A percentile compares a stretch with the other conserved stretches of the same genome.
Evolutionary conservation across 139 green algal genomes (phyloP).

Genomic region (Chlorella sp.): DNA sequence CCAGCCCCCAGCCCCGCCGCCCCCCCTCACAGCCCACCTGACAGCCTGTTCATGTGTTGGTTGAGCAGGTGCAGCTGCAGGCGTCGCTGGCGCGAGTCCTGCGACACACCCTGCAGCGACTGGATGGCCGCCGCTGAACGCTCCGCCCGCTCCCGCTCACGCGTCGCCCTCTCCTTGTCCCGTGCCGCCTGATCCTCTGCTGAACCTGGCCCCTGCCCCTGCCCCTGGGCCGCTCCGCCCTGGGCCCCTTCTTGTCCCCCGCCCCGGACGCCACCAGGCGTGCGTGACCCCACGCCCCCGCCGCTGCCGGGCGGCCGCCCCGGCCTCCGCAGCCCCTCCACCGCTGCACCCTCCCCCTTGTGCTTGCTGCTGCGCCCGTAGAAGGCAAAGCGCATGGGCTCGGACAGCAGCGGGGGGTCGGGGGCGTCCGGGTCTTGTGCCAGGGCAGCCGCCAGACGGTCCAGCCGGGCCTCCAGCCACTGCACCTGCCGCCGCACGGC

Average conservation of each 20-base stretch:
- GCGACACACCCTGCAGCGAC: neutral
- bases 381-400: neutral
- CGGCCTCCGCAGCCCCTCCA: neutral
- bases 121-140: neutral
- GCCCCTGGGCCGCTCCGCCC: neutral
- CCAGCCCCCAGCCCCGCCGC: too few relatives aligned
- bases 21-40: neutral
- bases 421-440: neutral
- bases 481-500: neutral
- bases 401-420: neutral
- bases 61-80: neutral
- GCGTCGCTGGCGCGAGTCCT: neutral
- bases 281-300: too few relatives aligned
- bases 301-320: neutral
- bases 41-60: neutral
- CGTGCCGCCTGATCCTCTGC: neutral
- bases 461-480: neutral
- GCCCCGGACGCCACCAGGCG: too few relatives aligned
- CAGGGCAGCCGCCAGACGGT: neutral
- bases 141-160: neutral
- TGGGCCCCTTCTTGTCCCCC: neutral
- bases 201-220: neutral
- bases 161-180: neutral
- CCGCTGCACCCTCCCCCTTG: neutral
- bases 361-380: neutral